Base-by-base conservation (phyloP, 202 grass and related monocot genomes). In the Schoenoplectus triqueter region DNA sequence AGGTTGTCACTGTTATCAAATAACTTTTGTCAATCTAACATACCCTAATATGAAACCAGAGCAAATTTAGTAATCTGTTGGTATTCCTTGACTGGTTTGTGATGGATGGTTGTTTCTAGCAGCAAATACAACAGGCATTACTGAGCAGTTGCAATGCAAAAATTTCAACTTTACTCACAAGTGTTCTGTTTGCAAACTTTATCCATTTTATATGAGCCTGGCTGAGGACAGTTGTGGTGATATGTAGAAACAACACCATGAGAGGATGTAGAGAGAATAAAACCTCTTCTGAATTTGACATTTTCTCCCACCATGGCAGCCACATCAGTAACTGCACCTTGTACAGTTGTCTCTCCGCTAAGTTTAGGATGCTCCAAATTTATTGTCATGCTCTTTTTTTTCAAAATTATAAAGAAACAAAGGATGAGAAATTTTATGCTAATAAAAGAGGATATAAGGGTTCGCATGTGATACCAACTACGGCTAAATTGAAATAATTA, bases 221-320 rank as follows among this genome's bases (percentile, higher is more conserved):
- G 94, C 55, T 86, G 84, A 73, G 91, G 89, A 85, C 89, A 92
- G 52, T 85, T 87, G 77, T 97, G 94, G 61, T 93, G 59, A 74
- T 97, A 97, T 80, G 91, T 90, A 13, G 85, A 88, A 86, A 92
- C 67, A 59, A 86, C 88, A 80, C 94, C 94, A 89, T 89, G 89
- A 15, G 80, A 90, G 80, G 86, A 79, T 20, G 88, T 91, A 19
- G 91, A 93, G 64, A 97, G 73, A 66, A 85, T 72, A 84, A 87
- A 87, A 63, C 94, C 91, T 84, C 95, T 92, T 93, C 95, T 92
- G 64, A 98, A 64, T 84, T 93, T 98, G 51, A 95, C 88, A 75
- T 98, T 95, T 87, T 98, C 95, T 49, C 92, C 95, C 22, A 98
- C 92, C 92, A 98, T 98, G 77, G 95, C 92, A 92, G 92, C 92